A percentile compares a stretch with the other conserved stretches of the same genome.
phyloP scores from a whole-genome alignment of 1,284 basidiomycete species.

The Gymnopus androsaceus region DNA sequence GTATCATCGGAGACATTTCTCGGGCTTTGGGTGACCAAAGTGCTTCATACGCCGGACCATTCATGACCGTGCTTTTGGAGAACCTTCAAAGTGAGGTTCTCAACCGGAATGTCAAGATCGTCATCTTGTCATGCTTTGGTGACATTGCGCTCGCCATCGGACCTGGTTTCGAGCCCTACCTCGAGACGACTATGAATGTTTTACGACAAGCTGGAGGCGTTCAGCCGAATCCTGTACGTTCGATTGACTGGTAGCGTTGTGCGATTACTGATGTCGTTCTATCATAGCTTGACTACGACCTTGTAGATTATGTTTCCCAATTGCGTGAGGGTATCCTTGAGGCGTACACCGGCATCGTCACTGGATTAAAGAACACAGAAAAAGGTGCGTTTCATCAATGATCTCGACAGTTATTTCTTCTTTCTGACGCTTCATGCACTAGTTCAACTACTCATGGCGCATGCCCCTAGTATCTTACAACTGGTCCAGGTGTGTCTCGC shows the following conservation, averaged over 20 bases:
- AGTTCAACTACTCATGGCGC: constrained; percentile 73
- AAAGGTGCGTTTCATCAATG: constrained; percentile 51
- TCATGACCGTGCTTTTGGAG: constrained; percentile 91
- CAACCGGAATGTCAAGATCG: constrained; percentile 95
- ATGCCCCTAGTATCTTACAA: constrained; percentile 78
- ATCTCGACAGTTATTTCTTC: neutral
- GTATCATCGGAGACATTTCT: constrained; percentile 94
- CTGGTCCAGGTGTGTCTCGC: constrained; percentile 80
- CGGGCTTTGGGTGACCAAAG: constrained; percentile 88
- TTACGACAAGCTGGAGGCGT: constrained; percentile 88
- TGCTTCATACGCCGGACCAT: constrained; percentile 79
- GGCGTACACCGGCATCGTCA: constrained; percentile 94
- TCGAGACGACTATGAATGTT: constrained; percentile 90
- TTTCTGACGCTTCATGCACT: constrained; percentile 9
- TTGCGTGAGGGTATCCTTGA: constrained; percentile 96
- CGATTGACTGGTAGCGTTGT: constrained; percentile 8
- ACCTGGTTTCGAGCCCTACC: constrained; percentile 83
- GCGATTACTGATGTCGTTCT: constrained; percentile 5
- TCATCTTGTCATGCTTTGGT: constrained; percentile 93
- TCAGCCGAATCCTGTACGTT: constrained; percentile 79
- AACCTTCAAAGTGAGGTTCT: constrained; percentile 91
- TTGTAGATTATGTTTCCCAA: constrained; percentile 89
- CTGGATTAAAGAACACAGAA: constrained; percentile 84
- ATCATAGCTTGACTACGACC: constrained; percentile 79
- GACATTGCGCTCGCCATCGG: constrained; percentile 96